Base-by-base conservation (phyloP, 2,329 filamentous ascomycete genomes). In the Fonsecaea erecta region DNA sequence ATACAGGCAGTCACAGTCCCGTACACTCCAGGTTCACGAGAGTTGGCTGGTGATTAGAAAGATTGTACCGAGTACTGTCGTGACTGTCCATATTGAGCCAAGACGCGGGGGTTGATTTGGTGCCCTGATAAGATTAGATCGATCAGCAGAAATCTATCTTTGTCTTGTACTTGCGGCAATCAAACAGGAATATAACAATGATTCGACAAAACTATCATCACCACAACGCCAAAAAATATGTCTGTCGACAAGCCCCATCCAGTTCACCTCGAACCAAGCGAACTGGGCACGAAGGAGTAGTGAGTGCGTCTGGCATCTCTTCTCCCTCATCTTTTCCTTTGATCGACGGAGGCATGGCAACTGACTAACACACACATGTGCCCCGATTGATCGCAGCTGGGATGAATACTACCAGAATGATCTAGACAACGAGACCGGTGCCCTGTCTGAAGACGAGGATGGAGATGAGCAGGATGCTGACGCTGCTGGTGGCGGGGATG, bases 221-320 rank as follows among this genome's bases (percentile, higher is more conserved):
- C 16, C 11, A 18, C n/a, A 40, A 21, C 64, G n/a, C n/a, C n/a
- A n/a, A n/a, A n/a, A n/a, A n/a, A n/a, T n/a, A n/a, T 60, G 55
- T 18, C 56, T 11, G 28, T 14, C 6, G 53, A 58, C 18, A 30
- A 67, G 81, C 65, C 64, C 16, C 64, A 55, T n/a, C 89, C 88
- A n/a, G 78, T 79, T 1, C 86, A 90, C 72, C 88, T 97, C 28
- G 85, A 90, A 70, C 91, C 93, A 18, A 96, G 85, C 83, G 75
- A 86, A 76, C 86, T 98, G 32, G 94, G 94, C 57, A 97, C 92
- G 32, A 96, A 92, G 79, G 89, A 94, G 83, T 96, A 96, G 92
- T 96, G 81, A 73, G 87, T 83, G 46, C 48, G 55, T 67, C 43
- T 21, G n/a, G n/a, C n/a, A n/a, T n/a, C n/a, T 9, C n/a, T 40